Evolutionary conservation across 768 basidiomycete genomes (phyloP).

Genomic region (Kwoniella bestiolae): DNA sequence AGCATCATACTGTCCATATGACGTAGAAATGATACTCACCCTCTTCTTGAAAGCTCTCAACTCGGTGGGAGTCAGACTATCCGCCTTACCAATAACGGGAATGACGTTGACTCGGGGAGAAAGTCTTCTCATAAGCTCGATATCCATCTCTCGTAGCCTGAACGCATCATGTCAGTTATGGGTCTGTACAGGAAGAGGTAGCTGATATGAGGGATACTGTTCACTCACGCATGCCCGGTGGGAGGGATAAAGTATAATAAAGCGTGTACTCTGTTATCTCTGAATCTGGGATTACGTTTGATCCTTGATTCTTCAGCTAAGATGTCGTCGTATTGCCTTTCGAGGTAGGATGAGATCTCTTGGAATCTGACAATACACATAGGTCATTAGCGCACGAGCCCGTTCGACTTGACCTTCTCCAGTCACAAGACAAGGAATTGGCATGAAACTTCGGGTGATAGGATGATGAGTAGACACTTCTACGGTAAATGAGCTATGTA

Average conservation of each 20-base stretch:
- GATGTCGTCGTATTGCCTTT: slow-evolving; percentile 98
- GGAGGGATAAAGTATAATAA: slow-evolving; percentile 98
- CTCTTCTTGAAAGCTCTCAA: slow-evolving; percentile 95
- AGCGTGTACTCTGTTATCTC: slow-evolving; percentile 96
- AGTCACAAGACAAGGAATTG: too few relatives aligned
- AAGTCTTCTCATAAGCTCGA: slow-evolving; percentile 96
- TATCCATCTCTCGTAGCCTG: slow-evolving; percentile 92
- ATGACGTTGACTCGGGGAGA: slow-evolving; percentile 99
- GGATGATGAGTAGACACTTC: background rate
- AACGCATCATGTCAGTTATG: too few relatives aligned
- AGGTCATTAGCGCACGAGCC: background rate
- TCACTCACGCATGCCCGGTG: slow-evolving; percentile 59
- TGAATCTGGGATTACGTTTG: slow-evolving; percentile 98
- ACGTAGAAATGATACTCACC: slow-evolving; percentile 62
- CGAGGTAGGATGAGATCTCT: slow-evolving; percentile 94
- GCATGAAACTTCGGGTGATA: background rate
- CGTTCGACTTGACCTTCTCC: background rate
- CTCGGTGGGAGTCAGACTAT: slow-evolving; percentile 90
- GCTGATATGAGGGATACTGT: background rate
- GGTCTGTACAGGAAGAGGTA: too few relatives aligned
- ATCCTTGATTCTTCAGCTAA: slow-evolving; percentile 97
- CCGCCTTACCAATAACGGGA: slow-evolving; percentile 93
- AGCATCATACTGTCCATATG: background rate
- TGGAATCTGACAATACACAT: slow-evolving; percentile 69
- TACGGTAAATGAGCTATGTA: too few relatives aligned